A percentile compares a stretch with the other conserved stretches of the same genome.
These are phyloP conservation scores for Allantophomopsis lycopodina DNA, from an alignment of 2,329 filamentous ascomycete species.

Conservation along the genomic window DNA sequence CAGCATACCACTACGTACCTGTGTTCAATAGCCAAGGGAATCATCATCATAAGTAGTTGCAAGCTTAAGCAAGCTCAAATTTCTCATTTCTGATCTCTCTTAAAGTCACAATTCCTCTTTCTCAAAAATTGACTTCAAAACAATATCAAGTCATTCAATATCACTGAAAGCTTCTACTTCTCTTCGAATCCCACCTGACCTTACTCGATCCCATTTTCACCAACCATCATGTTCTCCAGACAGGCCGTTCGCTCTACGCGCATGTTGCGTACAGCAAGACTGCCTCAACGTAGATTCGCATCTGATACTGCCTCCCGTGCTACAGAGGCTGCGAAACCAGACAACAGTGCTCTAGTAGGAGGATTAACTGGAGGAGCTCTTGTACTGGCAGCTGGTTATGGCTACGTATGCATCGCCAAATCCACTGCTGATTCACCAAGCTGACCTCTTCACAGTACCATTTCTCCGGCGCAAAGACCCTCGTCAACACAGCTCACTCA, in stretches of 20 bases:
- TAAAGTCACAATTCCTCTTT: too few species aligned
- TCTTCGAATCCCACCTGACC: too few species aligned
- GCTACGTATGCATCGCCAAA: background rate
- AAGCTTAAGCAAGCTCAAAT: too few species aligned
- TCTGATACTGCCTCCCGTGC: background rate
- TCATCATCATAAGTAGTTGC: too few species aligned
- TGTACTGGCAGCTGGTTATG: conserved; percentile 22
- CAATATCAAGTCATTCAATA: too few species aligned
- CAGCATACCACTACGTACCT: too few species aligned
- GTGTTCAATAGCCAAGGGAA: too few species aligned
- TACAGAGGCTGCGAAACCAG: background rate
- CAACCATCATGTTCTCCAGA: background rate
- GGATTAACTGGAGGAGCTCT: conserved; percentile 33
- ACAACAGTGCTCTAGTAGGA: conserved; percentile 20
- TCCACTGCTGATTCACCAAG: conserved; percentile 4
- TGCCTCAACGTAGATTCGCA: background rate
- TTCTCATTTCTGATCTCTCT: too few species aligned
- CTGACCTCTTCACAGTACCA: conserved; percentile 37
- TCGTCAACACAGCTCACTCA: conserved; percentile 34
- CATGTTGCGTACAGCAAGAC: background rate
- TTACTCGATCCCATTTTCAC: background rate
- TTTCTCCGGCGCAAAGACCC: conserved; percentile 27
- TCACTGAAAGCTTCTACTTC: too few species aligned
- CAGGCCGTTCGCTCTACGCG: background rate
- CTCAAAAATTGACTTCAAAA: too few species aligned